Evolutionary conservation across 78 protist species (phyloP).

Genomic region (Dictyostelium brefeldianum): DNA sequence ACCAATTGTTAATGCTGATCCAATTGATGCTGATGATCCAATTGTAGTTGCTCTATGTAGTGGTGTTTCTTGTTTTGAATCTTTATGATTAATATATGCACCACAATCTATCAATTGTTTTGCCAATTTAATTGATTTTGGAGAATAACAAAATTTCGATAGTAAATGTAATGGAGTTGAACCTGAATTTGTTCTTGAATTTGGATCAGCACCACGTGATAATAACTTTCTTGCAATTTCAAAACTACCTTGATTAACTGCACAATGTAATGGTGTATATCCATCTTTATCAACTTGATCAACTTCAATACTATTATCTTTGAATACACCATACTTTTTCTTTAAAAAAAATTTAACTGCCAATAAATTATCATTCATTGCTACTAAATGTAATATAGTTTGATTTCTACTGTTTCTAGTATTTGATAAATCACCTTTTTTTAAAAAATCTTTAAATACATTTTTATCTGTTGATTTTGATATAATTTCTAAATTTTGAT

Average conservation of each 20-base stretch:
- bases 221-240: constrained; percentile 46
- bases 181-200: constrained; percentile 47
- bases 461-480: constrained; percentile 22
- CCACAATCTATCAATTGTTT: constrained; percentile 35
- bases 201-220: constrained; percentile 44
- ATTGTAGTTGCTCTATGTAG: constrained; percentile 47
- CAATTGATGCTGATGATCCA: not conserved
- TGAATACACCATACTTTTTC: constrained; percentile 44
- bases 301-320: constrained; percentile 19
- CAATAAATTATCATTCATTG: constrained; percentile 45
- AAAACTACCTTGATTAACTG: constrained; percentile 43
- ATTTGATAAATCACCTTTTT: not conserved
- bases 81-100: constrained; percentile 64
- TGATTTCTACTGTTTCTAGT: constrained; percentile 13
- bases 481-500: not conserved
- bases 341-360: constrained; percentile 42
- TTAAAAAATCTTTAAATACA: constrained; percentile 26
- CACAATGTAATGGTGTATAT: constrained; percentile 53
- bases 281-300: constrained; percentile 62
- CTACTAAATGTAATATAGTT: constrained; percentile 41
- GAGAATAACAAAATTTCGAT: not conserved
- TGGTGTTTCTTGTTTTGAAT: constrained; percentile 55
- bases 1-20: not conserved
- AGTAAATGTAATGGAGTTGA: constrained; percentile 49
- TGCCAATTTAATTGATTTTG: constrained; percentile 44